These are phyloP conservation scores for Tricholoma furcatifolium DNA, from an alignment of 768 basidiomycete genomes.

Conservation along the genomic window DNA sequence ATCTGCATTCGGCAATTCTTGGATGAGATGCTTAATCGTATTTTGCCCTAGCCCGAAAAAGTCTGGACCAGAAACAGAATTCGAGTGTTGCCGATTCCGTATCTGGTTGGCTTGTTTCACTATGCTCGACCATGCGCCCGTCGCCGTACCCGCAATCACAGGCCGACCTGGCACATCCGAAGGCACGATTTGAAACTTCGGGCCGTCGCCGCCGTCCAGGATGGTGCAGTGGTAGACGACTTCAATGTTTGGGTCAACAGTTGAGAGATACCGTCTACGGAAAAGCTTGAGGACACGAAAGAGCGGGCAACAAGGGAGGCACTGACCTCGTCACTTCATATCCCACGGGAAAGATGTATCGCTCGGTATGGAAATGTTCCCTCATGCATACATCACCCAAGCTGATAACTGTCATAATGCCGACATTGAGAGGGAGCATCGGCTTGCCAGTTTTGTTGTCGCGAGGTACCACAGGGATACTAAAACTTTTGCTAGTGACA, in stretches of 20 bases:
- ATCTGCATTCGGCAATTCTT: constrained; percentile 75
- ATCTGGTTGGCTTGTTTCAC: constrained; percentile 82
- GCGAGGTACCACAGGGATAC: constrained; percentile 76
- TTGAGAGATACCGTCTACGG: constrained; percentile 74
- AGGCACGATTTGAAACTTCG: constrained; percentile 82
- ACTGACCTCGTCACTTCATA: constrained; percentile 78
- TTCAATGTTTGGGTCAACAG: constrained; percentile 60
- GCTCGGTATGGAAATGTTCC: constrained; percentile 84
- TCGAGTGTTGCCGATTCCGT: constrained; percentile 79
- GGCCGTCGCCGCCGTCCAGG: constrained; percentile 80
- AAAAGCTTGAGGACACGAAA: neutral
- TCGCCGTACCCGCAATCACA: constrained; percentile 83
- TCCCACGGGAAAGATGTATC: constrained; percentile 87
- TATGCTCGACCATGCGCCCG: constrained; percentile 83
- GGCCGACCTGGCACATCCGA: constrained; percentile 69
- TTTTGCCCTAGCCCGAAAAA: constrained; percentile 88
- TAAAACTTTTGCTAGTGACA: constrained; percentile 72
- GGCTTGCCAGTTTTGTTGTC: constrained; percentile 72
- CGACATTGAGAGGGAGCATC: constrained; percentile 76
- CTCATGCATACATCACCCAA: constrained; percentile 78
- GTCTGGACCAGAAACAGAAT: constrained; percentile 86
- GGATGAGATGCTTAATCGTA: constrained; percentile 88
- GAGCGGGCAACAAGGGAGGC: neutral
- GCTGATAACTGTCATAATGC: constrained; percentile 80
- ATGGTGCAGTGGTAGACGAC: constrained; percentile 83